phyloP scores from a whole-genome alignment of 331 rosid genomes.

The Quercus tomentella region DNA sequence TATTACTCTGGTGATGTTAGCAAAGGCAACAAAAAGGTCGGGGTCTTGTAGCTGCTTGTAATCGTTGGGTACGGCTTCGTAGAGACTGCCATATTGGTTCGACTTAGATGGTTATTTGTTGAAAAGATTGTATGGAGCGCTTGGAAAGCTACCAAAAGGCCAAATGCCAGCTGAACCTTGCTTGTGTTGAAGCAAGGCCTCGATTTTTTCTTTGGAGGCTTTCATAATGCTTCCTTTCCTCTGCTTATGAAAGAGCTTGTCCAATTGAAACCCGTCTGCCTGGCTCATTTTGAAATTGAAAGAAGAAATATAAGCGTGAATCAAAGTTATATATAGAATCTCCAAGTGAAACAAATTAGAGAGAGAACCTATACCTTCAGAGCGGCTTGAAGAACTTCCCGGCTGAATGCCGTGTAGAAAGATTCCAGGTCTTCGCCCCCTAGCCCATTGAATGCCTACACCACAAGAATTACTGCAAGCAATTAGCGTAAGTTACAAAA shows the following conservation, averaged over 20 bases:
- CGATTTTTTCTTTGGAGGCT: conserved; percentile 42
- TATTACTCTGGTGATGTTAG: conserved; percentile 48
- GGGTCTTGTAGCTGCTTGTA: conserved; percentile 31
- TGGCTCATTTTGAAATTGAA: conserved; percentile 4
- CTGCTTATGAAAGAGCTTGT: conserved; percentile 42
- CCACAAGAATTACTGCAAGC: background rate
- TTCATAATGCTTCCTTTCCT: conserved; percentile 40
- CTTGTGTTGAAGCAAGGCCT: conserved; percentile 26
- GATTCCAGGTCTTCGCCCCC: conserved; percentile 59
- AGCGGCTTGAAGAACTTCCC: conserved; percentile 53
- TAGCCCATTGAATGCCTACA: conserved; percentile 42
- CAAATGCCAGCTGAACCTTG: conserved; percentile 18
- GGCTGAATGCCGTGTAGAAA: conserved; percentile 57
- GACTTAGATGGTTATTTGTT: conserved; percentile 27
- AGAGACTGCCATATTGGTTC: conserved; percentile 52
- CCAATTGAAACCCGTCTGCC: conserved; percentile 26
- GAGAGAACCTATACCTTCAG: conserved; percentile 27
- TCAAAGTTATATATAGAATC: too few relatives aligned
- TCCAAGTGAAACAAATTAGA: background rate
- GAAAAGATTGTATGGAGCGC: conserved; percentile 45
- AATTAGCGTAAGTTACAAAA: background rate
- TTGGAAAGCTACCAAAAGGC: conserved; percentile 38
- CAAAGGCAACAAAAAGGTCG: conserved; percentile 39
- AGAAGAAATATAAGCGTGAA: background rate
- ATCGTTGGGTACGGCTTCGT: conserved; percentile 25